Percentiles rank a stretch among this genome's conserved stretches.
These are phyloP conservation scores for Brassica cretica DNA, from an alignment of 345 rosid genomes.

Conservation along the genomic window DNA sequence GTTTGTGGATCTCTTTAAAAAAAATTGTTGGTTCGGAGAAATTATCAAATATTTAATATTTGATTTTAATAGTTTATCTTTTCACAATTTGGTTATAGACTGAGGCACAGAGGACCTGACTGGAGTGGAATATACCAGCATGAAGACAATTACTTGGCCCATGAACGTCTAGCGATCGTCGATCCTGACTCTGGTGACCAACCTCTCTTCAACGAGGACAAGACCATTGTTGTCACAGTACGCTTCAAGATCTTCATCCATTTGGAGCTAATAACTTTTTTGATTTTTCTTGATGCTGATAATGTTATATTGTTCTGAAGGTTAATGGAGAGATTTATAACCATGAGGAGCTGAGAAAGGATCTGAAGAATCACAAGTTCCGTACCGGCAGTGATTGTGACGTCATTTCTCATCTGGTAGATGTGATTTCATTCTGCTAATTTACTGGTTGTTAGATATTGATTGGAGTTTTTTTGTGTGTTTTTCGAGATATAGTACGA, in stretches of 20 bases:
- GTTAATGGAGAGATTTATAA: slow-evolving; percentile 98
- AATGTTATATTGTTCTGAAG: slow-evolving; percentile 24
- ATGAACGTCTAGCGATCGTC: slow-evolving; percentile 84
- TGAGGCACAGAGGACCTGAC: slow-evolving; percentile 98
- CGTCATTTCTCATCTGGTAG: slow-evolving; percentile 90
- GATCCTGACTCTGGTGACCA: slow-evolving; percentile 98
- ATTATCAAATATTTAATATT: background rate
- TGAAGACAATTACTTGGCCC: slow-evolving; percentile 73
- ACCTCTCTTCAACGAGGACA: slow-evolving; percentile 88
- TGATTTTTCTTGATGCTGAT: background rate
- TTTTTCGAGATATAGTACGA: slow-evolving; percentile 54
- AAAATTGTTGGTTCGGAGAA: background rate
- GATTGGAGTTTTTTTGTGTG: slow-evolving; percentile 4
- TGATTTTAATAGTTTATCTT: background rate
- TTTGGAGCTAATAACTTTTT: background rate
- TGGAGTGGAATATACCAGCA: slow-evolving; percentile 94
- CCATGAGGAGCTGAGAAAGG: slow-evolving; percentile 72
- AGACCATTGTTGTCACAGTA: slow-evolving; percentile 79
- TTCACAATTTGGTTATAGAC: slow-evolving; percentile 43
- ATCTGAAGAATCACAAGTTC: slow-evolving; percentile 68
- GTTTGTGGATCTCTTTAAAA: background rate
- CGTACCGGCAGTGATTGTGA: slow-evolving; percentile 91
- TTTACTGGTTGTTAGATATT: background rate
- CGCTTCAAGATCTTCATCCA: background rate
- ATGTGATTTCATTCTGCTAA: background rate